Evolutionary conservation across 805 yeast species (phyloP), one percentile per base, ranked within the genome.

Genomic region (Candida verbasci): DNA sequence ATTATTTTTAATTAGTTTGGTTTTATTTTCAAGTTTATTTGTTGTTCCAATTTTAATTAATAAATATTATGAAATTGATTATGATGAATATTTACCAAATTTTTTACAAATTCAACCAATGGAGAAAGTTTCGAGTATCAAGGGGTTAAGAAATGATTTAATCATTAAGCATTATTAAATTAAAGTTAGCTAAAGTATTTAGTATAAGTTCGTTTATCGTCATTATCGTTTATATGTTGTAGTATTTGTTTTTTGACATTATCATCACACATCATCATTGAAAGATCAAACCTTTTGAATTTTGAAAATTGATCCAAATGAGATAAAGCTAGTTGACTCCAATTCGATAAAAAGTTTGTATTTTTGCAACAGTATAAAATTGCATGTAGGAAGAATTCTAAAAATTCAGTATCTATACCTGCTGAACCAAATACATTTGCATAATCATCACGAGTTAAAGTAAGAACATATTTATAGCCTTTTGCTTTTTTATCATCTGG

Each of bases 331-430:
- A 45, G 47, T 2, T 21, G 15, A 16, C 45, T 34, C 47, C 55
- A 46, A 7, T 43, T 26, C 15, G 41, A 34, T 2, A 30, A 4
- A 4, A 46, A 41, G 6, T 32, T 21, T 8, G 41, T 31, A 17
- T 39, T 23, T 10, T 18, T 27, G 0, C 56, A 35, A 4, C 50
- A 46, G 22, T 50, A 42, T 2, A 43, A 43, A 6, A 61, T 48
- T 3, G 82, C 72, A 20, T 70, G 73, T 7, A 78, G 33, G 38
- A 62, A 70, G 40, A 74, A 69, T n/a, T 58, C 59, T 6, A 78
- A 51, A 40, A 72, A 65, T 9, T 67, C 72, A 0, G 69, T 46
- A 25, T 78, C 84, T 1, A 79, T 50, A 1, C 80, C 80, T 8
- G 70, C 62, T 3, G 48, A 37, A 6, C 50, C 45, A 38, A 73